Conservation (phyloP, 2,329 filamentous ascomycete species). For the Raffaelea arxii region DNA sequence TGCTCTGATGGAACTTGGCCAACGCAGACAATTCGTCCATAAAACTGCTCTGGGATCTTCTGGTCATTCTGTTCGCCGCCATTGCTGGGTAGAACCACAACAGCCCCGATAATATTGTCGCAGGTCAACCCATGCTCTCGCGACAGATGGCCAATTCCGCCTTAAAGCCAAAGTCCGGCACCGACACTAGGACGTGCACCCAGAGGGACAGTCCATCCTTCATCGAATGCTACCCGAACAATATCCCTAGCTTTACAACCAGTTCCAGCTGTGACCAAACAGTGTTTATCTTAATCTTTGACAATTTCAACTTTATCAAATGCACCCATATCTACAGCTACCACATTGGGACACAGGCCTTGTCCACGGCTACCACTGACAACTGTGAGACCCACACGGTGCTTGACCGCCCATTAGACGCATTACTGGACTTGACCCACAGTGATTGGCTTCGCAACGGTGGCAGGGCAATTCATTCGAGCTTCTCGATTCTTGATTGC, state of each 20-base stretch:
- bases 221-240: slow-evolving; percentile 32
- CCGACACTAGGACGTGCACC: slow-evolving; percentile 55
- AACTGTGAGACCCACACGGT: slow-evolving; percentile 35
- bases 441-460: slow-evolving; percentile 34
- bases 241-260: slow-evolving; percentile 49
- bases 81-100: slow-evolving; percentile 30
- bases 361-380: slow-evolving; percentile 50
- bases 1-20: slow-evolving; percentile 40
- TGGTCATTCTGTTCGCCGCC: neutral
- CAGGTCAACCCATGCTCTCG: slow-evolving; percentile 47
- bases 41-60: slow-evolving; percentile 29
- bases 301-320: slow-evolving; percentile 42
- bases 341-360: slow-evolving; percentile 40
- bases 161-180: slow-evolving; percentile 21
- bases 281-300: slow-evolving; percentile 13
- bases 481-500: slow-evolving; percentile 44
- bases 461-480: slow-evolving; percentile 29
- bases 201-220: slow-evolving; percentile 45
- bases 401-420: slow-evolving; percentile 43
- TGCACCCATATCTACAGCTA: slow-evolving; percentile 48
- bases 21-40: slow-evolving; percentile 36
- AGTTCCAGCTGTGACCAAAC: slow-evolving; percentile 38
- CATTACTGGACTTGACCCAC: slow-evolving; percentile 42
- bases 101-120: slow-evolving; percentile 50
- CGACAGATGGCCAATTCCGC: slow-evolving; percentile 52